Base-by-base conservation (phyloP, 2,329 filamentous ascomycete species). In the Rasamsonia emersonii region DNA sequence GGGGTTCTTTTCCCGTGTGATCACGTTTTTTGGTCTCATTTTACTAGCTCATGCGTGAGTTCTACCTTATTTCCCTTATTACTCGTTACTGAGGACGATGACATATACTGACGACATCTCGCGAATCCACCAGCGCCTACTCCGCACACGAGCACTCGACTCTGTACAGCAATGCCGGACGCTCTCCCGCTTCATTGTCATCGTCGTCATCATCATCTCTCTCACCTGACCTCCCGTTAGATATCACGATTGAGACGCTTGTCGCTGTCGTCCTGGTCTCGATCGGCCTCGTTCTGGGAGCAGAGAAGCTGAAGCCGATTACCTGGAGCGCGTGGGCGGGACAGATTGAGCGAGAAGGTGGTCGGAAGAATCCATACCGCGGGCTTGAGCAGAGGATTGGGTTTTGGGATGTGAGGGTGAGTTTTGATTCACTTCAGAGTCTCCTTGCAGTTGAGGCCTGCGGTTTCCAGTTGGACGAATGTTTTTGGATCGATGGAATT, bases 71-170 rank as follows among this genome's bases (percentile, higher is more conserved):
- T 54, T 32, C 27, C 17, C 4, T 26, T n/a, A n/a, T n/a, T n/a
- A n/a, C n/a, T n/a, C n/a, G n/a, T n/a, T n/a, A n/a, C n/a, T n/a
- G n/a, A n/a, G n/a, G n/a, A n/a, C n/a, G n/a, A n/a, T n/a, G n/a
- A n/a, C n/a, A n/a, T n/a, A n/a, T n/a, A n/a, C n/a, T n/a, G n/a
- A n/a, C n/a, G n/a, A n/a, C n/a, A n/a, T n/a, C n/a, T n/a, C n/a
- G n/a, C n/a, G n/a, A n/a, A n/a, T n/a, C n/a, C n/a, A n/a, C n/a
- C n/a, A 98, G 91, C 42, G 93, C 88, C 64, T 98, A 96, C 64
- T 98, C 91, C 31, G 86, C 88, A 28, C 83, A 94, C 61, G 91
- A 98, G 64, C 84, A 94, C 64, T 82, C 85, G 5, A 70, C 78
- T 14, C 73, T 93, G 30, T 75, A 79, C 46, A 73, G 79, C 35